These are phyloP conservation scores for Silene uniflora DNA, from an alignment of 148 eudicot genomes.

Conservation along the genomic window DNA sequence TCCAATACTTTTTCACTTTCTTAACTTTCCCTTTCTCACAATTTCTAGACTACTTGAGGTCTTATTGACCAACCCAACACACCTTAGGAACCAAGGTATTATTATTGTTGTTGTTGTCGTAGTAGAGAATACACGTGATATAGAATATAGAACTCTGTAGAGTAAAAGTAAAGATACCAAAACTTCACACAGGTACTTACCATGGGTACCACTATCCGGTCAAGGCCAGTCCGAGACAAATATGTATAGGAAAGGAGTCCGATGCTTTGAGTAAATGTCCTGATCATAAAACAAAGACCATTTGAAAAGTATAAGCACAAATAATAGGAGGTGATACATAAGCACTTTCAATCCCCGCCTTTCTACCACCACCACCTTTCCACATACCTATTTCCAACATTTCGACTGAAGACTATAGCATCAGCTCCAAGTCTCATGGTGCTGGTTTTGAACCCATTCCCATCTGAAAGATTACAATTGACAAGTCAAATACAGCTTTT, in stretches of 20 bases:
- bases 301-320: background rate
- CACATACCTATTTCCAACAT: slow-evolving; percentile 34
- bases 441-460: slow-evolving; percentile 98
- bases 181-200: slow-evolving; percentile 37
- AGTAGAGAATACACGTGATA: background rate
- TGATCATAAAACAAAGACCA: slow-evolving; percentile 31
- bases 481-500: slow-evolving; percentile 21
- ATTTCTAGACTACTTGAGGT: background rate
- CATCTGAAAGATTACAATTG: slow-evolving; percentile 55
- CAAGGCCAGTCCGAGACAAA: slow-evolving; percentile 57
- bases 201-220: slow-evolving; percentile 93
- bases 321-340: background rate
- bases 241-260: slow-evolving; percentile 89
- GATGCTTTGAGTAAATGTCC: slow-evolving; percentile 75
- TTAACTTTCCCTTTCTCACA: background rate
- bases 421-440: slow-evolving; percentile 96
- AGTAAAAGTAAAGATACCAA: background rate
- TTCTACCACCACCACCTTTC: background rate
- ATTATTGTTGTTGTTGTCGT: background rate
- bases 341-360: background rate
- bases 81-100: background rate
- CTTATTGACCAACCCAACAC: background rate
- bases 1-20: background rate
- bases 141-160: background rate
- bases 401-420: slow-evolving; percentile 78